phyloP scores from a whole-genome alignment of 2,329 filamentous ascomycete genomes.

The Ascomycota sp. region DNA sequence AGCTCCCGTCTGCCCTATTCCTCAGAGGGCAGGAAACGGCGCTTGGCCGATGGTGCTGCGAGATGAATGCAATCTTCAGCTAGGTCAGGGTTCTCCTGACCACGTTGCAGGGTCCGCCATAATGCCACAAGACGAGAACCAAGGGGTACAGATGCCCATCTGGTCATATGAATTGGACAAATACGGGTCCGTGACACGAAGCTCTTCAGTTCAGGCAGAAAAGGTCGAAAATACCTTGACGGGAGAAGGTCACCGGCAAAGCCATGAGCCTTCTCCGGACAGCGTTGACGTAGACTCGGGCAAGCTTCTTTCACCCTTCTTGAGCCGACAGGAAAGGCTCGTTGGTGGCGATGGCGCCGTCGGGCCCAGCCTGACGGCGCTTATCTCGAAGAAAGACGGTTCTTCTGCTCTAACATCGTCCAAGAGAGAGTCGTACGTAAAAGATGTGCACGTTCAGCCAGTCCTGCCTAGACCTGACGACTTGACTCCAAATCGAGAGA shows the following conservation, averaged over 20 bases:
- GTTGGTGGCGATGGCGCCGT: too few species aligned
- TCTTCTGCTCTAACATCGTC: too few species aligned
- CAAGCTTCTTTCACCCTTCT: too few species aligned
- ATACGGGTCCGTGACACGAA: too few species aligned
- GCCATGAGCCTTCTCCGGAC: not conserved
- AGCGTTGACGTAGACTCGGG: not conserved
- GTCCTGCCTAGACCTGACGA: not conserved
- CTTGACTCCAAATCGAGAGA: not conserved
- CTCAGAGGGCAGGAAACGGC: slow-evolving; percentile 7
- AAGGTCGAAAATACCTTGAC: not conserved
- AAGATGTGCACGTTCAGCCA: not conserved
- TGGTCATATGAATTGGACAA: too few species aligned
- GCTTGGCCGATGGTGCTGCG: slow-evolving; percentile 9
- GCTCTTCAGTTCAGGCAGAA: too few species aligned
- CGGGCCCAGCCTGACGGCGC: too few species aligned
- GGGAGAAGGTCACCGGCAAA: not conserved
- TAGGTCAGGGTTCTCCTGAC: not conserved
- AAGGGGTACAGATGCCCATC: not conserved
- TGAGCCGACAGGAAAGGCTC: too few species aligned
- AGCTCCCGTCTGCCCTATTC: slow-evolving; percentile 12
- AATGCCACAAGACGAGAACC: not conserved
- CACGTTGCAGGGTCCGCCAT: not conserved
- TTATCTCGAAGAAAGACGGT: not conserved
- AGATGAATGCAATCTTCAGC: slow-evolving; percentile 4
- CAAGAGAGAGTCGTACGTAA: not conserved